phyloP scores from a whole-genome alignment of 2,329 filamentous ascomycete species.

The Ciborinia camelliae region DNA sequence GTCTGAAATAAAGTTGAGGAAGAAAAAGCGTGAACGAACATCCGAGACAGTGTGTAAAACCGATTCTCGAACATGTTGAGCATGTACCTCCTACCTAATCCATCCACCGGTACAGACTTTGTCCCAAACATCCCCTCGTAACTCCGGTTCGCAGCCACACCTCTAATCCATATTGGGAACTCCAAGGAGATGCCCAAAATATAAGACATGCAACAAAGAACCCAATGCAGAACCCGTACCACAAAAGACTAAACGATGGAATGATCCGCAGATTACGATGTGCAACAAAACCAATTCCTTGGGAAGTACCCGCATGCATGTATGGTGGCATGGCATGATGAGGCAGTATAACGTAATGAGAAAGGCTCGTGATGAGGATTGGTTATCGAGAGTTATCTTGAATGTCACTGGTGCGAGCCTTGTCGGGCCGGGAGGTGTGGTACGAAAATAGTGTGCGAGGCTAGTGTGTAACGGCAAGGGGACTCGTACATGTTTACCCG shows the following conservation, averaged over 20 bases:
- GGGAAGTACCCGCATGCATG: not conserved
- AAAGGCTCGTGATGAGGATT: not conserved
- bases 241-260: constrained; percentile 4
- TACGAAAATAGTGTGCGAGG: not conserved
- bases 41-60: not conserved
- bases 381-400: not conserved
- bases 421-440: not conserved
- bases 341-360: not conserved
- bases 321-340: not conserved
- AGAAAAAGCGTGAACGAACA: not conserved
- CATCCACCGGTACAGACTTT: not conserved
- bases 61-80: not conserved
- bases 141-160: not conserved
- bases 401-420: constrained; percentile 8
- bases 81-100: not conserved
- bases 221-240: not conserved
- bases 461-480: not conserved
- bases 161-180: not conserved
- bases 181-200: not conserved
- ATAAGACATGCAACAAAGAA: not conserved
- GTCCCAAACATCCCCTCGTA: not conserved
- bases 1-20: not conserved
- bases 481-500: not conserved
- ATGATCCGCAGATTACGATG: constrained; percentile 13
- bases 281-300: constrained; percentile 6